phyloP scores from a whole-genome alignment of 805 yeast species.

The Pichia heedii region DNA sequence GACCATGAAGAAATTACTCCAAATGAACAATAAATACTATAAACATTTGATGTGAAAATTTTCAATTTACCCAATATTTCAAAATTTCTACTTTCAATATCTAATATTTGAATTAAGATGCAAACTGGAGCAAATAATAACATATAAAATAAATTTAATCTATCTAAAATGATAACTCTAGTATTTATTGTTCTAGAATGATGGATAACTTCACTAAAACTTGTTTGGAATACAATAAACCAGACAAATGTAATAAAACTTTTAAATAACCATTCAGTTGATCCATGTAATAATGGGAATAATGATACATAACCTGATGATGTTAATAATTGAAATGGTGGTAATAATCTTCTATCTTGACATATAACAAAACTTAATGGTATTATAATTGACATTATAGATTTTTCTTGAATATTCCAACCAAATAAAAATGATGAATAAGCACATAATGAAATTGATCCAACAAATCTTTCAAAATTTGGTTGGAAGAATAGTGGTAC shows the following conservation, averaged over 20 bases:
- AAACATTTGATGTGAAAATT: constrained; percentile 70
- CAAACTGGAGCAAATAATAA: constrained; percentile 62
- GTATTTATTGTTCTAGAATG: constrained; percentile 31
- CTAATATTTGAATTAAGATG: constrained; percentile 33
- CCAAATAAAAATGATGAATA: constrained; percentile 89
- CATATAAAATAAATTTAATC: constrained; percentile 59
- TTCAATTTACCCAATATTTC: constrained; percentile 50
- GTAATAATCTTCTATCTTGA: constrained; percentile 60
- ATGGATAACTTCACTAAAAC: constrained; percentile 60
- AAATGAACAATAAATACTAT: constrained; percentile 77
- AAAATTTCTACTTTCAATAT: constrained; percentile 47
- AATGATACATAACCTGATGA: constrained; percentile 80
- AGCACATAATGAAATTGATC: constrained; percentile 81
- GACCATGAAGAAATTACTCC: constrained; percentile 86
- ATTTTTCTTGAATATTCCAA: constrained; percentile 99
- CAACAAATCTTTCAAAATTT: constrained; percentile 68
- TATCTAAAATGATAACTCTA: constrained; percentile 57
- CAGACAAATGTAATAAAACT: constrained; percentile 71
- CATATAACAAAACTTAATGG: constrained; percentile 77
- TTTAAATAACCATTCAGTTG: constrained; percentile 74
- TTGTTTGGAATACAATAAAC: constrained; percentile 68
- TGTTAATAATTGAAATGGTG: constrained; percentile 61
- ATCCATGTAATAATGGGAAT: constrained; percentile 77
- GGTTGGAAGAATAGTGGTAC: constrained; percentile 67
- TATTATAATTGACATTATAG: constrained; percentile 77